These are phyloP conservation scores for Lagerstroemia speciosa DNA, from an alignment of 345 rosid species.

Conservation along the genomic window DNA sequence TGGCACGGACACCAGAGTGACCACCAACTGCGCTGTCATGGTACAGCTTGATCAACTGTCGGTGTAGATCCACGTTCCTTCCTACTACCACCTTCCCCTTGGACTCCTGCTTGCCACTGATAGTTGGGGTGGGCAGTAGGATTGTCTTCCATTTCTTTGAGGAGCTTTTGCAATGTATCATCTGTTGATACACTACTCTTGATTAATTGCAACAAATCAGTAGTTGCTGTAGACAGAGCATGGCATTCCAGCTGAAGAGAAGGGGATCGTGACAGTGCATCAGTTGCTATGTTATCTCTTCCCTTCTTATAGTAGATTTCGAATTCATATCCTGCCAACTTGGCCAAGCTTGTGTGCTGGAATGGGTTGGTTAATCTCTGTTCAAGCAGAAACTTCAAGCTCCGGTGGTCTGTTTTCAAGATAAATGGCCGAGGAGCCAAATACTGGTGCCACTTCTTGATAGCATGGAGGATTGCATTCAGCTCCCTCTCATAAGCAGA, in stretches of 20 bases:
- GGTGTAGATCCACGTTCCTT: background rate
- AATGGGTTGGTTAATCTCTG: slow-evolving; percentile 1
- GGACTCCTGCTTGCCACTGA: background rate
- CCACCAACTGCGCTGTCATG: background rate
- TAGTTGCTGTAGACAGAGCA: too few relatives aligned
- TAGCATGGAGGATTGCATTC: too few relatives aligned
- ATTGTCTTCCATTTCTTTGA: background rate
- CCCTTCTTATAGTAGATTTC: background rate
- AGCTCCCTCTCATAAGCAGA: background rate
- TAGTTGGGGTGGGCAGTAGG: background rate
- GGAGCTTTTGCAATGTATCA: background rate
- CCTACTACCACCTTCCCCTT: background rate
- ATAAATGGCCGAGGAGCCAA: background rate
- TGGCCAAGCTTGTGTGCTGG: slow-evolving; percentile 1
- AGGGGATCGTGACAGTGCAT: background rate
- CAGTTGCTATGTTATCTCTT: background rate
- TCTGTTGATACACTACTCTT: too few relatives aligned
- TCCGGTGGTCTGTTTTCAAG: background rate
- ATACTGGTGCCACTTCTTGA: too few relatives aligned
- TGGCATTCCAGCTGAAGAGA: background rate
- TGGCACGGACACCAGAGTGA: background rate
- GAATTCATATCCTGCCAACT: background rate
- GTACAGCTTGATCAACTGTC: background rate
- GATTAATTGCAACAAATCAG: background rate
- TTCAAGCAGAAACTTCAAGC: background rate